Evolutionary conservation across 202 grass and related monocot species (phyloP).

Genomic region (Hordeum pubiflorum): DNA sequence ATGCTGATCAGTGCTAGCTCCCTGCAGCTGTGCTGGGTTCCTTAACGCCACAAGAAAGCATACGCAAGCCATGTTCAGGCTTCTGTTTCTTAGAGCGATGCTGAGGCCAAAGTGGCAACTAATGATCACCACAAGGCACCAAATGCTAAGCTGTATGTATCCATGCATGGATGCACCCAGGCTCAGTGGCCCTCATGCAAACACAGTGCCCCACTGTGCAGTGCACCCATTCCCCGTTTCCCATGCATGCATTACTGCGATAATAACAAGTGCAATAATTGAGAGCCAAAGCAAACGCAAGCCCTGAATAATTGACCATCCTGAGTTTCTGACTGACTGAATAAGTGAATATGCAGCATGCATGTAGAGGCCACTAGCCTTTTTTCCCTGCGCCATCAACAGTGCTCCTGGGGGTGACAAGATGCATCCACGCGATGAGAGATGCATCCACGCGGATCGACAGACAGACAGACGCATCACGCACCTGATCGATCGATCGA

Average conservation of each 20-base stretch:
- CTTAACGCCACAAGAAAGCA: neutral
- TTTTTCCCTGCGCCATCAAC: neutral
- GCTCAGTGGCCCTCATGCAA: slow-evolving; percentile 2
- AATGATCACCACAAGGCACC: neutral
- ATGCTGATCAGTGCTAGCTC: neutral
- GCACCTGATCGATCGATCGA: slow-evolving; percentile 2
- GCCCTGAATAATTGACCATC: neutral
- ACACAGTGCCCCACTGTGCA: neutral
- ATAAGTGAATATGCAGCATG: neutral
- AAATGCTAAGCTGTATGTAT: slow-evolving; percentile 6
- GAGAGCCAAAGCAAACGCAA: slow-evolving; percentile 9
- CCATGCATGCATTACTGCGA: neutral
- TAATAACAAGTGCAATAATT: slow-evolving; percentile 5
- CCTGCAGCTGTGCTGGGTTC: neutral
- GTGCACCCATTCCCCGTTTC: neutral
- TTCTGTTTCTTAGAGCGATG: neutral
- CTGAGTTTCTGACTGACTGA: neutral
- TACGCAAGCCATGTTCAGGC: neutral
- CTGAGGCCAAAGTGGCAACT: neutral
- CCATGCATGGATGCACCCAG: neutral
- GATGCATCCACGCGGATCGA: slow-evolving; percentile 16
- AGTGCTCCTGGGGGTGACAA: slow-evolving; percentile 23
- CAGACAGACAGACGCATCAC: neutral
- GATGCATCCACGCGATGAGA: slow-evolving; percentile 25
- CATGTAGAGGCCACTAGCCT: neutral